These are phyloP conservation scores for Macrolepiota fuliginosa DNA, from an alignment of 768 basidiomycete genomes.

Conservation along the genomic window DNA sequence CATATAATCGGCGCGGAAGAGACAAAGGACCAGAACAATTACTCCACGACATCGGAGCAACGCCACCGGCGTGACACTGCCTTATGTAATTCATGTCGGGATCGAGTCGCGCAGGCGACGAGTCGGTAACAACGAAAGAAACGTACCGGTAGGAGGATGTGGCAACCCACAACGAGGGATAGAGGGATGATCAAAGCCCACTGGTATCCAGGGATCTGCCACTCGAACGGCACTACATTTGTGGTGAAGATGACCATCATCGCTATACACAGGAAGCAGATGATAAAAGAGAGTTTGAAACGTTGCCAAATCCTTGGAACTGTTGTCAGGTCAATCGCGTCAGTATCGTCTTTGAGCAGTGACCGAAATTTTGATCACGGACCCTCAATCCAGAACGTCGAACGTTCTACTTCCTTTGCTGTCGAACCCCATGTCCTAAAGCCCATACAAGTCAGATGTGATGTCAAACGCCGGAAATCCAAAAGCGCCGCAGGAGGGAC, in stretches of 20 bases:
- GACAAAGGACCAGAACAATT: neutral
- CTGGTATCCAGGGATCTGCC: conserved; percentile 60
- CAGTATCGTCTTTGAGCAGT: neutral
- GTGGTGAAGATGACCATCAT: conserved; percentile 63
- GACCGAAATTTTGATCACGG: conserved; percentile 5
- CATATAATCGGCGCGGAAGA: conserved; percentile 3
- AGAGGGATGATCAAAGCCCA: conserved; percentile 79
- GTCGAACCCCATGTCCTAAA: conserved; percentile 55
- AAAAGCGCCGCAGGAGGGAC: neutral
- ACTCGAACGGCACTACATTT: conserved; percentile 56
- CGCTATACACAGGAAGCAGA: conserved; percentile 56
- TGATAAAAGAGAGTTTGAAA: conserved; percentile 71
- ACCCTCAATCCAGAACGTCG: conserved; percentile 86
- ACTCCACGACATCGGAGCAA: neutral
- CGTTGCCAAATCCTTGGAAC: conserved; percentile 80
- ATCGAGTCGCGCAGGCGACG: neutral
- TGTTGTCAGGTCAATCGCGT: conserved; percentile 15
- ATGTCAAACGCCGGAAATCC: neutral
- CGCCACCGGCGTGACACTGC: neutral
- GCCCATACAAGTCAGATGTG: conserved; percentile 2
- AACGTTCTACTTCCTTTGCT: conserved; percentile 80
- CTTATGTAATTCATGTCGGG: neutral
- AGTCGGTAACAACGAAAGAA: neutral
- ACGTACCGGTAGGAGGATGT: conserved; percentile 70
- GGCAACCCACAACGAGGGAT: conserved; percentile 62